These are phyloP conservation scores for Schizochytrium sp. DNA, from an alignment of 108 stramenopile genomes.

Conservation along the genomic window DNA sequence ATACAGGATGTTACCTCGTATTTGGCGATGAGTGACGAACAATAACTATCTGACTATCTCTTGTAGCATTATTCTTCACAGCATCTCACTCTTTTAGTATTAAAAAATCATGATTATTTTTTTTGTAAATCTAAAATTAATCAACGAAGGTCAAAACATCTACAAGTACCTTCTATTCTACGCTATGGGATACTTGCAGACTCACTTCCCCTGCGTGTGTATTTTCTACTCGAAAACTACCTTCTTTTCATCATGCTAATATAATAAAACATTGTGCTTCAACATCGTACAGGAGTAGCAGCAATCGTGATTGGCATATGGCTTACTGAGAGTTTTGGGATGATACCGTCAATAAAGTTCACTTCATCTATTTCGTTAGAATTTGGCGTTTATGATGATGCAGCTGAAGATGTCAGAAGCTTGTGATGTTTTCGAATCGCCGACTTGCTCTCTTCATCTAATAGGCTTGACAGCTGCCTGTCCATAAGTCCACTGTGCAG, in stretches of 20 bases:
- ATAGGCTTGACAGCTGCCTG: neutral
- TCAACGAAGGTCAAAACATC: neutral
- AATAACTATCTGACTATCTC: no score
- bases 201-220: no score
- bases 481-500: neutral
- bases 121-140: neutral
- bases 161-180: no score
- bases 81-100: neutral
- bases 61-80: neutral
- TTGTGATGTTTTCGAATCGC: conserved; percentile 5
- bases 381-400: neutral
- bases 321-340: no score
- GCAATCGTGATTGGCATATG: no score
- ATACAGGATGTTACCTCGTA: neutral
- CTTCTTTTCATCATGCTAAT: no score
- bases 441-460: conserved; percentile 36
- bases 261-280: no score
- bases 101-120: neutral
- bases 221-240: no score
- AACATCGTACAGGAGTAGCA: no score
- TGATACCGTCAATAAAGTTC: neutral
- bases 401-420: neutral
- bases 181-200: no score
- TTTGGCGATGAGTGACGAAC: neutral
- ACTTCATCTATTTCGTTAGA: neutral